Evolutionary conservation across 73 alveolate genomes (phyloP).

Genomic region (Uronychia setigera): DNA sequence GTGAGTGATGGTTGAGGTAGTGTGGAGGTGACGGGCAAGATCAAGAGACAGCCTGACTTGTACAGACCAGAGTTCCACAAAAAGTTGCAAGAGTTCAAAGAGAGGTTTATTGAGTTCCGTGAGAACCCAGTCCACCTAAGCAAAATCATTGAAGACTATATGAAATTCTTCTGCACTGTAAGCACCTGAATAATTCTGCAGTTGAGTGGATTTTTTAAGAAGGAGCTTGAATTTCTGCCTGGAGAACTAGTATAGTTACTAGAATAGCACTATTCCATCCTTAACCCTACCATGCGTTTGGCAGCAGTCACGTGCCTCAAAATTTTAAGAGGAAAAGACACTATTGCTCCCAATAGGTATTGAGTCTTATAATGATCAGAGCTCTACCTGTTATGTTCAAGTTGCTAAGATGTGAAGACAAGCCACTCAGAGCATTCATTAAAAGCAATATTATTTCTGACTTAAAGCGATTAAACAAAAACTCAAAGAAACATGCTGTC

Average conservation of each 20-base stretch:
- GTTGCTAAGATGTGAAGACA: constrained; percentile 89
- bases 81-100: constrained; percentile 70
- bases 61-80: constrained; percentile 76
- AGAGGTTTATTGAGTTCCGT: constrained; percentile 64
- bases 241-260: constrained; percentile 71
- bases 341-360: no score
- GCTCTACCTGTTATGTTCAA: constrained; percentile 91
- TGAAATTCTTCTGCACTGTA: no score
- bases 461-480: constrained; percentile 83
- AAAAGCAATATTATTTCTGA: constrained; percentile 78
- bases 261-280: constrained; percentile 77
- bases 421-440: constrained; percentile 81
- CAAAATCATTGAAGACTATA: no score
- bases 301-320: constrained; percentile 74
- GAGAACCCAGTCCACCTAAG: constrained; percentile 83
- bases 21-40: no score
- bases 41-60: constrained; percentile 81
- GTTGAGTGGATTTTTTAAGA: no score
- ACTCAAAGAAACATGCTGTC: constrained; percentile 69
- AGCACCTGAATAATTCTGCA: no score
- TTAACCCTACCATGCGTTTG: constrained; percentile 82
- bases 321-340: constrained; percentile 73
- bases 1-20: no score
- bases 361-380: constrained; percentile 5
- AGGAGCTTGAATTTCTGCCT: constrained; percentile 76